A percentile compares a stretch with the other conserved stretches of the same genome.
phyloP scores from a whole-genome alignment of 129 eudicot species.

The Glebionis coronaria region DNA sequence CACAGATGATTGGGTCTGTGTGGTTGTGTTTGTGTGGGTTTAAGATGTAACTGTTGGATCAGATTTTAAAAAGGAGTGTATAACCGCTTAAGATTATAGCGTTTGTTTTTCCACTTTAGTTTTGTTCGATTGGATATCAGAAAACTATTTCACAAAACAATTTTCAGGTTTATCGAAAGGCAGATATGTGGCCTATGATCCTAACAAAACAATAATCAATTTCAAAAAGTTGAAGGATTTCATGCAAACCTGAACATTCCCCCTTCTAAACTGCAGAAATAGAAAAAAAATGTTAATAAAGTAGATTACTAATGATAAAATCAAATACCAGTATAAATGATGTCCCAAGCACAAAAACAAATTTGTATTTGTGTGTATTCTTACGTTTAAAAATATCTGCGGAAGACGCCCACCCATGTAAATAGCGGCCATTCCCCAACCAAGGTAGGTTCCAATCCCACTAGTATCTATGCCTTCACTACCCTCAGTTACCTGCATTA shows the following conservation, averaged over 20 bases:
- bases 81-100: too few species aligned
- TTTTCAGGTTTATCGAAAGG: too few species aligned
- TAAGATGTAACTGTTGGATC: background rate
- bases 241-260: conserved; percentile 55
- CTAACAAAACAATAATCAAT: background rate
- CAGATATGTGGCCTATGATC: too few species aligned
- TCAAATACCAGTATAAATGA: background rate
- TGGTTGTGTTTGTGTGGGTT: background rate
- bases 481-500: conserved; percentile 41
- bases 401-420: conserved; percentile 90
- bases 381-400: conserved; percentile 69
- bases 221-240: background rate
- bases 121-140: too few species aligned
- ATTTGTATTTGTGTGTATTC: conserved; percentile 1
- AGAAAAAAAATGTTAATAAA: conserved; percentile 9
- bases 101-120: too few species aligned
- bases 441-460: conserved; percentile 58
- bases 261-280: conserved; percentile 67
- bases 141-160: background rate
- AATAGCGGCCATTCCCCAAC: conserved; percentile 92
- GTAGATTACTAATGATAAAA: background rate
- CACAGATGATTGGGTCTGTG: background rate
- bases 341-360: background rate
- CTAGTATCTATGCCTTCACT: conserved; percentile 27
- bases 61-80: too few species aligned